Conservation (phyloP, 2,329 filamentous ascomycete genomes). For the Verticillium zaregamsianum region DNA sequence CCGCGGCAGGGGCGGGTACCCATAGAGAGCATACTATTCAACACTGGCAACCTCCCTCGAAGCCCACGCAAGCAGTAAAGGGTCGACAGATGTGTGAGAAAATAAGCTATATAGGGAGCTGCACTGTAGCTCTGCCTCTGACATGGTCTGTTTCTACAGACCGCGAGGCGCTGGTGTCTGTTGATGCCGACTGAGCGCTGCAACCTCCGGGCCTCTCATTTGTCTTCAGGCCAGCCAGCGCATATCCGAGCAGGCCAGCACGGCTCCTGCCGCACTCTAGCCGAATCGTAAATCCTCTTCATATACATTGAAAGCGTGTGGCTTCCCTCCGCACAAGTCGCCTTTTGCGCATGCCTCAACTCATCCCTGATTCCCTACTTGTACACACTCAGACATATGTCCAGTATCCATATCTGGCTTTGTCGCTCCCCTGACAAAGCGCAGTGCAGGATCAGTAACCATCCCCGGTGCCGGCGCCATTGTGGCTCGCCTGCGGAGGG, state of each 20-base stretch:
- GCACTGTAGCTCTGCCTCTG: background rate
- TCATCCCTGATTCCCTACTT: conserved; percentile 20
- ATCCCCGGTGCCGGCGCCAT: conserved; percentile 50
- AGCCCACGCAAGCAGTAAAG: background rate
- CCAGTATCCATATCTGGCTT: background rate
- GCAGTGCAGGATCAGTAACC: conserved; percentile 34
- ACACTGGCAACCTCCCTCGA: no score
- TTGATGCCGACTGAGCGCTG: background rate
- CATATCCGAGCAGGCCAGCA: background rate
- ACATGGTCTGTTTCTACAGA: background rate
- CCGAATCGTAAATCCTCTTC: background rate
- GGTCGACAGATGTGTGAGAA: background rate
- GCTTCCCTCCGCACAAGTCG: background rate
- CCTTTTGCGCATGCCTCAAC: background rate
- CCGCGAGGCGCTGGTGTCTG: background rate
- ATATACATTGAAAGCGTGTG: background rate
- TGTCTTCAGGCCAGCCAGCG: background rate
- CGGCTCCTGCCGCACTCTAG: background rate
- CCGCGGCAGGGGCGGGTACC: no score
- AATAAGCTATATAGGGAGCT: background rate
- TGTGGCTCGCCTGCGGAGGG: conserved; percentile 50
- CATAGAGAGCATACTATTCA: no score
- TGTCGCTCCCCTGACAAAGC: background rate
- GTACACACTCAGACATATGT: conserved; percentile 25
- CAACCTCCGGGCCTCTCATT: background rate